Evolutionary conservation across 2,329 filamentous ascomycete species (phyloP).

Genomic region (Tolypocladium sp.): DNA sequence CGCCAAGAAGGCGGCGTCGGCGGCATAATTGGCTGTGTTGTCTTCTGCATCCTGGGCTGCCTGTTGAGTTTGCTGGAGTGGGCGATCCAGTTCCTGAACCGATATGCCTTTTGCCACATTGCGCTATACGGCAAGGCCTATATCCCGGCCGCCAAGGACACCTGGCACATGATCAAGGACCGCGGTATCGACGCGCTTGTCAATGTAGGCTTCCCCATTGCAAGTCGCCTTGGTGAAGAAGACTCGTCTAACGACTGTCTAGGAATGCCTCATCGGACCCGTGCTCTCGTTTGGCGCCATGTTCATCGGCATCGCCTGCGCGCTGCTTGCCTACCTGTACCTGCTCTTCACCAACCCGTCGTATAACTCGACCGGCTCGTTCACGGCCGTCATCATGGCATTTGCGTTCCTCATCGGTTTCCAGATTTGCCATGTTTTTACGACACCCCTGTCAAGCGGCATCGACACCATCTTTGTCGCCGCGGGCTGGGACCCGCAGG

Average conservation of each 20-base stretch:
- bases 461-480: slow-evolving; percentile 89
- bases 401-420: slow-evolving; percentile 85
- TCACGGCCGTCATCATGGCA: slow-evolving; percentile 70
- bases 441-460: slow-evolving; percentile 79
- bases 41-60: slow-evolving; percentile 70
- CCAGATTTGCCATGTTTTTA: slow-evolving; percentile 84
- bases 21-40: slow-evolving; percentile 54
- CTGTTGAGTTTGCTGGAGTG: slow-evolving; percentile 72
- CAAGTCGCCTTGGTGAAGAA: not conserved
- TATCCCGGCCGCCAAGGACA: slow-evolving; percentile 77
- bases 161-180: slow-evolving; percentile 85
- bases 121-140: slow-evolving; percentile 88
- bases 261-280: slow-evolving; percentile 70
- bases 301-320: slow-evolving; percentile 76
- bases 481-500: slow-evolving; percentile 57
- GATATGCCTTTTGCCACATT: slow-evolving; percentile 88
- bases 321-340: slow-evolving; percentile 79
- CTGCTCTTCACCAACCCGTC: slow-evolving; percentile 69
- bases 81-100: slow-evolving; percentile 81
- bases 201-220: slow-evolving; percentile 39
- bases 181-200: slow-evolving; percentile 84
- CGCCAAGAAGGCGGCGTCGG: slow-evolving; percentile 63
- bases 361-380: slow-evolving; percentile 62
- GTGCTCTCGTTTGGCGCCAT: slow-evolving; percentile 69
- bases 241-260: not conserved